Conservation (phyloP, 805 yeast species). For the Yarrowia keelungensis region DNA sequence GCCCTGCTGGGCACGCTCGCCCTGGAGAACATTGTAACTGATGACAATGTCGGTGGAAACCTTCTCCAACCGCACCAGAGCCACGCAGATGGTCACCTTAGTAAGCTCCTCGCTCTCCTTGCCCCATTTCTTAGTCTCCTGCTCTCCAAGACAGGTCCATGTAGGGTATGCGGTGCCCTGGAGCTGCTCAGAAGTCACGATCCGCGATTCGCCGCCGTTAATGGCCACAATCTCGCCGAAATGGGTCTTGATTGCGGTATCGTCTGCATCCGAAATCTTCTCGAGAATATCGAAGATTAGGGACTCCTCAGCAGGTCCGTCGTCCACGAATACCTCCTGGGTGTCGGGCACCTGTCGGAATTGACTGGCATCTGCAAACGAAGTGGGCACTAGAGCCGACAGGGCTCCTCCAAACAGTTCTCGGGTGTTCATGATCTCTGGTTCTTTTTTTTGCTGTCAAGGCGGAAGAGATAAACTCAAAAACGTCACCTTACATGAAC, state of each 20-base stretch:
- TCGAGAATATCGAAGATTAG: conserved; percentile 54
- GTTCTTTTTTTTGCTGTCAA: conserved; percentile 12
- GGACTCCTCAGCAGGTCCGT: conserved; percentile 47
- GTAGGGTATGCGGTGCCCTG: conserved; percentile 55
- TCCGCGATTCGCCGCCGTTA: conserved; percentile 42
- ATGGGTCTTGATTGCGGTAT: conserved; percentile 44
- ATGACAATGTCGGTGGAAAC: conserved; percentile 67
- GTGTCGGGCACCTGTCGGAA: conserved; percentile 89
- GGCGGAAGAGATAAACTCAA: conserved; percentile 34
- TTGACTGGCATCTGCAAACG: conserved; percentile 75
- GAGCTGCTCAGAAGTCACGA: conserved; percentile 44
- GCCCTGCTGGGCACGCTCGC: conserved; percentile 17
- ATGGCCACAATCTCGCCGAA: conserved; percentile 46
- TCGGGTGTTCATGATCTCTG: conserved; percentile 34
- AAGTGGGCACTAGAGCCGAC: conserved; percentile 61
- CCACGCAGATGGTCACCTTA: conserved; percentile 60
- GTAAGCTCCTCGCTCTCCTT: conserved; percentile 43
- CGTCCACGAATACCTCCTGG: conserved; percentile 81
- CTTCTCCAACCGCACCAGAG: conserved; percentile 60
- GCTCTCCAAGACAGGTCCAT: conserved; percentile 60
- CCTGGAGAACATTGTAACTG: conserved; percentile 57
- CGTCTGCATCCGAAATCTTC: conserved; percentile 46
- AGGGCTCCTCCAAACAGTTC: conserved; percentile 87
- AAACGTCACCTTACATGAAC: conserved; percentile 11
- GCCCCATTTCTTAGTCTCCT: conserved; percentile 41